These are phyloP conservation scores for Trifolium repens DNA, from an alignment of 306 rosid species.

Conservation along the genomic window DNA sequence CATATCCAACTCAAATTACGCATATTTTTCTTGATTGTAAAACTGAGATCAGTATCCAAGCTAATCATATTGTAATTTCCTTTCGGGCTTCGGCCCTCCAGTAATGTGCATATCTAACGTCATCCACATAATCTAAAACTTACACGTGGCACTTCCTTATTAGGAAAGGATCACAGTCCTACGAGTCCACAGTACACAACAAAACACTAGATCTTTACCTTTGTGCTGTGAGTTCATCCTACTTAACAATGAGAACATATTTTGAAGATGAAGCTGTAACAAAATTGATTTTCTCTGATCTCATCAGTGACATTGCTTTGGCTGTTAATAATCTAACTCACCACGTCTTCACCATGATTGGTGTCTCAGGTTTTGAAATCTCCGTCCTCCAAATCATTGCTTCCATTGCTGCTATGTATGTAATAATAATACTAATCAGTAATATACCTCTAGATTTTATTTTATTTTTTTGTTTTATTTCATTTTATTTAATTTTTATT, in stretches of 20 bases:
- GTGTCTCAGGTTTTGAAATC: conserved; percentile 60
- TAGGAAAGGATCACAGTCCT: neutral
- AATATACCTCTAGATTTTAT: too few species aligned
- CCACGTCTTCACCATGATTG: conserved; percentile 58
- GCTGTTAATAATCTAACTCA: conserved; percentile 59
- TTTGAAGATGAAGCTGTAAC: neutral
- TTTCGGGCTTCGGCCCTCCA: too few species aligned
- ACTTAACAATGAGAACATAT: neutral
- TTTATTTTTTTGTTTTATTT: too few species aligned
- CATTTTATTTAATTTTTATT: too few species aligned
- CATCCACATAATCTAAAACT: too few species aligned
- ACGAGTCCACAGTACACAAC: neutral
- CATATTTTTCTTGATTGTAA: too few species aligned
- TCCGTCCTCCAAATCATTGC: conserved; percentile 68
- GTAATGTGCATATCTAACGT: too few species aligned
- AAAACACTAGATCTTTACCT: neutral
- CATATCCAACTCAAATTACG: too few species aligned
- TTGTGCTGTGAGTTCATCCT: neutral
- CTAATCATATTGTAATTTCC: too few species aligned
- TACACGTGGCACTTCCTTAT: neutral
- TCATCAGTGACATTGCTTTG: conserved; percentile 53
- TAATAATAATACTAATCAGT: too few species aligned
- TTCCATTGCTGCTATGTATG: conserved; percentile 73
- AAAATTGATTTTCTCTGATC: conserved; percentile 44
- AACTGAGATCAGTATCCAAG: too few species aligned